Evolutionary conservation across 805 yeast genomes (phyloP).

Genomic region (Kodamaea kaohsiungensis): DNA sequence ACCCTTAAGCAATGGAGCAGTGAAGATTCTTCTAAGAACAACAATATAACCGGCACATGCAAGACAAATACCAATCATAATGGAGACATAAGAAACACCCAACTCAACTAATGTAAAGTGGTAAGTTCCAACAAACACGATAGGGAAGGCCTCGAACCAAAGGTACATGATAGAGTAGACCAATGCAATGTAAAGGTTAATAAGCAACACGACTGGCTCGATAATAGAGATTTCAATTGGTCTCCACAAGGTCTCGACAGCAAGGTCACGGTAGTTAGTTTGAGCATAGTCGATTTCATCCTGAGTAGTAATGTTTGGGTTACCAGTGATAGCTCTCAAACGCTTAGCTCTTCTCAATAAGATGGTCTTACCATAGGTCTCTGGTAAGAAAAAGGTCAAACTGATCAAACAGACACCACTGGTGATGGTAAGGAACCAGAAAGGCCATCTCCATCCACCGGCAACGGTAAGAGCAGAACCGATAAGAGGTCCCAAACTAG

Average conservation of each 20-base stretch:
- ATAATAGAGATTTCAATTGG: constrained; percentile 50
- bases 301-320: constrained; percentile 41
- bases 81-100: constrained; percentile 50
- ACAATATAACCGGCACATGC: constrained; percentile 15
- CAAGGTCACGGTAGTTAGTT: constrained; percentile 16
- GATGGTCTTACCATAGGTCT: constrained; percentile 47
- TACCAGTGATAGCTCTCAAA: constrained; percentile 50
- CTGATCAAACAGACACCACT: constrained; percentile 38
- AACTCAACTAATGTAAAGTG: constrained; percentile 48
- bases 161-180: constrained; percentile 54
- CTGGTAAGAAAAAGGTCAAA: constrained; percentile 44
- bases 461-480: constrained; percentile 49
- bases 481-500: constrained; percentile 56
- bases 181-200: constrained; percentile 52
- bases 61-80: constrained; percentile 44
- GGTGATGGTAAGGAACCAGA: constrained; percentile 50
- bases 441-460: constrained; percentile 54
- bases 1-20: constrained; percentile 14
- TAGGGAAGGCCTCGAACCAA: constrained; percentile 64
- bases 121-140: constrained; percentile 47
- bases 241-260: constrained; percentile 41
- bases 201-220: constrained; percentile 60
- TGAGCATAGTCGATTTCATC: constrained; percentile 36
- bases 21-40: constrained; percentile 12
- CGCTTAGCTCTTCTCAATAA: constrained; percentile 49